Evolutionary conservation across 2,329 filamentous ascomycete species (phyloP).

Genomic region (Setomelanomma holmii): DNA sequence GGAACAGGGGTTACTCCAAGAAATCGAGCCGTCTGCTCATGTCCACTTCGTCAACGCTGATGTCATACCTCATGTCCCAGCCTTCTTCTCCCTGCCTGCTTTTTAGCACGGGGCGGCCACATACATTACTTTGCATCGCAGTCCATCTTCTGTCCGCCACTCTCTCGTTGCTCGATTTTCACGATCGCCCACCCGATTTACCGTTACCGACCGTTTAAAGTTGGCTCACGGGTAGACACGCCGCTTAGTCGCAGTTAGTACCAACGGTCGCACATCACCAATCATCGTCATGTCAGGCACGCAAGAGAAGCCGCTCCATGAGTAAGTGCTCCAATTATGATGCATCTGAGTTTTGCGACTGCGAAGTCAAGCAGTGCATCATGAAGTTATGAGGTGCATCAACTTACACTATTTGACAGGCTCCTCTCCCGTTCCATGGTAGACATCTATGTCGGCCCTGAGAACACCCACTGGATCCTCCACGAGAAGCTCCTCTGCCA

Average conservation of each 20-base stretch:
- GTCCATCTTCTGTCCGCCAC: constrained; percentile 6
- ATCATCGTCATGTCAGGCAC: constrained; percentile 31
- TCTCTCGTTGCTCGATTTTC: constrained; percentile 8
- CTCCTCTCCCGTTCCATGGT: constrained; percentile 63
- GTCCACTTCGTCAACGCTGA: constrained; percentile 36
- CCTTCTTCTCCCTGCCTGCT: constrained; percentile 32
- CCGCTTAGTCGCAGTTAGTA: constrained; percentile 20
- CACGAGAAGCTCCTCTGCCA: constrained; percentile 64
- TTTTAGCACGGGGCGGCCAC: constrained; percentile 35
- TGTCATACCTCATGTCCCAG: constrained; percentile 38
- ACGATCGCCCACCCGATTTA: constrained; percentile 12
- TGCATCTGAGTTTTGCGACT: not conserved
- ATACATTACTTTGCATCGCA: constrained; percentile 8
- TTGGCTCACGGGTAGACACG: constrained; percentile 1
- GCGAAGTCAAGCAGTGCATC: no score
- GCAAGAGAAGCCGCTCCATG: constrained; percentile 44
- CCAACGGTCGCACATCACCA: constrained; percentile 18
- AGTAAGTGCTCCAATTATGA: constrained; percentile 25
- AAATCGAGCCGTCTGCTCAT: constrained; percentile 26
- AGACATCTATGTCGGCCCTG: constrained; percentile 62
- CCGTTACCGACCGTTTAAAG: constrained; percentile 7
- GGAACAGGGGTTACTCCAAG: constrained; percentile 35
- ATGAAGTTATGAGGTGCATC: not conserved
- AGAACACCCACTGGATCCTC: constrained; percentile 63
- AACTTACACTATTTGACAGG: constrained; percentile 37